Base-by-base conservation (phyloP, 768 basidiomycete species). In the Psilocybe sp. region DNA sequence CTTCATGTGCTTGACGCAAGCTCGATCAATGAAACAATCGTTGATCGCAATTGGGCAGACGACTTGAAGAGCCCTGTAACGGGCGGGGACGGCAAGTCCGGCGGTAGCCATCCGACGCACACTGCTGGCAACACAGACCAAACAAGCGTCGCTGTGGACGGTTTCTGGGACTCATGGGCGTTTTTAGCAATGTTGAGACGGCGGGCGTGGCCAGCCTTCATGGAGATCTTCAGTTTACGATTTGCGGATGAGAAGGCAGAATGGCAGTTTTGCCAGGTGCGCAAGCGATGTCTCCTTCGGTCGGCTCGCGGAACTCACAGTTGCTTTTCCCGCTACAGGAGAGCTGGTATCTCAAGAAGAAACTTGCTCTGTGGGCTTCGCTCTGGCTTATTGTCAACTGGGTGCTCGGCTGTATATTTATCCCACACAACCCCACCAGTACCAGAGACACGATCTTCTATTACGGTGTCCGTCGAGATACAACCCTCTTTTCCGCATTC, bases 301-400 rank as follows among this genome's bases (percentile, higher is more conserved):
- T 44, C 12, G 23, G 23, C 23, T 28, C 16, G 4, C 44, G 23
- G 28, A 20, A 31, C 19, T 18, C 31, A 46, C 15, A 23, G 15
- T 14, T 33, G 23, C 36, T 41, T 13, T 10, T 4, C 16, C 7
- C 13, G 12, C 23, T 33, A 44, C 72, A 83, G 74, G 89, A 92
- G 67, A 80, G 73, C 46, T 90, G 88, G 89, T 87, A 81, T 58
- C 72, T 82, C 19, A 77, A 78, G 52, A 89, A 88, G 72, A 71
- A 76, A 1, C 67, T 87, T 32, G 85, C 84, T 15, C 54, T 84
- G 8, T 84, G 82, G 77, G 80, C 83, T 5, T 71, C 80, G 8
- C 50, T 79, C 7, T 91, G 86, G 74, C 71, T 87, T 35, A 69
- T 87, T 45, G 56, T 79, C 28, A 89, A 84, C 57, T 91, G 89